Percentiles rank a stretch among this genome's conserved stretches.
Evolutionary conservation across 1,284 basidiomycete species (phyloP).

Genomic region (Microbotryomycetes sp.): DNA sequence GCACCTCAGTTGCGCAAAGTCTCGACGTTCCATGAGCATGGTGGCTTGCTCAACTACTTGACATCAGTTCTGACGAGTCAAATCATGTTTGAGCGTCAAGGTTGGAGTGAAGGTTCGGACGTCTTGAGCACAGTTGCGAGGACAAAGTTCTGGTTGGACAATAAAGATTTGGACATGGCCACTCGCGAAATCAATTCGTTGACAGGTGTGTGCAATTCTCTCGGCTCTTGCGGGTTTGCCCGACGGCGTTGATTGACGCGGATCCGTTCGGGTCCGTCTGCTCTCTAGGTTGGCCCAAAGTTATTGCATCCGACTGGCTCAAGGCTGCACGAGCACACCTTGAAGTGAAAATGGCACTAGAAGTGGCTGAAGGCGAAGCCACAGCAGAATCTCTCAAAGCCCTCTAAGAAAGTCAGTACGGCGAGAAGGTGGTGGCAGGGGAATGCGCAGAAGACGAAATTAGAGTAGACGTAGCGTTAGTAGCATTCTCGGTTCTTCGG

Average conservation of each 20-base stretch:
- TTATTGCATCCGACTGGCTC: conserved; percentile 82
- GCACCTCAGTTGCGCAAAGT: conserved; percentile 77
- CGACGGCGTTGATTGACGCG: not conserved
- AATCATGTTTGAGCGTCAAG: conserved; percentile 70
- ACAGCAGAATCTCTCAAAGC: conserved; percentile 27
- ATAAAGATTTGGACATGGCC: conserved; percentile 88
- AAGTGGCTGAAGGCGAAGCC: conserved; percentile 42
- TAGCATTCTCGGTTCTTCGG: too few species aligned
- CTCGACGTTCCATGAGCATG: conserved; percentile 80
- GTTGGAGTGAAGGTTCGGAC: conserved; percentile 64
- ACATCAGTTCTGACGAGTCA: conserved; percentile 68
- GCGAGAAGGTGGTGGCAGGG: not conserved
- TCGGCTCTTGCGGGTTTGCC: not conserved
- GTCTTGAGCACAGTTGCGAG: conserved; percentile 78
- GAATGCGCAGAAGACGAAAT: not conserved
- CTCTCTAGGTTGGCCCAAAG: conserved; percentile 60
- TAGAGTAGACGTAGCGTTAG: too few species aligned
- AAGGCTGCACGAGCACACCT: conserved; percentile 78
- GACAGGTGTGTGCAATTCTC: conserved; percentile 42
- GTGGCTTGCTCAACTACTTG: conserved; percentile 81
- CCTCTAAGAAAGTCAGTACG: not conserved
- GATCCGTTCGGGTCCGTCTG: too few species aligned
- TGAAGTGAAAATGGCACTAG: conserved; percentile 87
- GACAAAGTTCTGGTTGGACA: conserved; percentile 81
- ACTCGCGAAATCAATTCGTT: conserved; percentile 87